These are phyloP conservation scores for Acrasis kona DNA, from an alignment of 78 protist genomes.

Conservation along the genomic window DNA sequence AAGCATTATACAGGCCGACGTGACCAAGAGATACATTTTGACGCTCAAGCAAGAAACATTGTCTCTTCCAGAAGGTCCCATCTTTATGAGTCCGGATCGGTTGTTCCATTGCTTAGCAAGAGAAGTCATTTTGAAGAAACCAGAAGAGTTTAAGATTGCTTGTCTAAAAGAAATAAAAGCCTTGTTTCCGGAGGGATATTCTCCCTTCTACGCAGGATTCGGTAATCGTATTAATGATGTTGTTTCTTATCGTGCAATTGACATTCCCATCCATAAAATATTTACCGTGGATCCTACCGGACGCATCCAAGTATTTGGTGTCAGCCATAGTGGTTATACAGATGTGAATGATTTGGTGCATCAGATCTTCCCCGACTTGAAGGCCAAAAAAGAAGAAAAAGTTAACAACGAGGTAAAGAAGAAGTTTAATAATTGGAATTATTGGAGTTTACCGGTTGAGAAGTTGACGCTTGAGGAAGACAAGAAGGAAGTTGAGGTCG, in stretches of 20 bases:
- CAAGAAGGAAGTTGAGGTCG: not conserved
- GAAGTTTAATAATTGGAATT: constrained; percentile 9
- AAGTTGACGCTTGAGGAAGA: not conserved
- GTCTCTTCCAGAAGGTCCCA: constrained; percentile 88
- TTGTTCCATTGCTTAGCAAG: constrained; percentile 58
- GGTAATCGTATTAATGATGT: constrained; percentile 83
- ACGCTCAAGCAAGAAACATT: constrained; percentile 10
- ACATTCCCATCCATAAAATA: constrained; percentile 18
- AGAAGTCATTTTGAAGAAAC: constrained; percentile 66
- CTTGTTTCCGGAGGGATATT: constrained; percentile 53
- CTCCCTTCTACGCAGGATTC: constrained; percentile 92
- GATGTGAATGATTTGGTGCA: constrained; percentile 50
- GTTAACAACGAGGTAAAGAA: not conserved
- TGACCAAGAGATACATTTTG: constrained; percentile 15
- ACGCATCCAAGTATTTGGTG: not conserved
- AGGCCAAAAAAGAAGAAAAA: not conserved
- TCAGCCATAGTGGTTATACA: constrained; percentile 7
- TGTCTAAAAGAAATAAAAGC: constrained; percentile 53
- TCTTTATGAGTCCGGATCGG: constrained; percentile 84
- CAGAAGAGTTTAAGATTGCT: constrained; percentile 90
- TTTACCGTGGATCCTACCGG: constrained; percentile 34
- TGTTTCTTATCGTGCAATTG: constrained; percentile 30
- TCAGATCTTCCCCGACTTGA: constrained; percentile 49
- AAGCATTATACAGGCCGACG: constrained; percentile 42
- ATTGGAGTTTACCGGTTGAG: constrained; percentile 5